Conservation (phyloP, 2,329 filamentous ascomycete genomes). For the Mycosphaerella sp. region DNA sequence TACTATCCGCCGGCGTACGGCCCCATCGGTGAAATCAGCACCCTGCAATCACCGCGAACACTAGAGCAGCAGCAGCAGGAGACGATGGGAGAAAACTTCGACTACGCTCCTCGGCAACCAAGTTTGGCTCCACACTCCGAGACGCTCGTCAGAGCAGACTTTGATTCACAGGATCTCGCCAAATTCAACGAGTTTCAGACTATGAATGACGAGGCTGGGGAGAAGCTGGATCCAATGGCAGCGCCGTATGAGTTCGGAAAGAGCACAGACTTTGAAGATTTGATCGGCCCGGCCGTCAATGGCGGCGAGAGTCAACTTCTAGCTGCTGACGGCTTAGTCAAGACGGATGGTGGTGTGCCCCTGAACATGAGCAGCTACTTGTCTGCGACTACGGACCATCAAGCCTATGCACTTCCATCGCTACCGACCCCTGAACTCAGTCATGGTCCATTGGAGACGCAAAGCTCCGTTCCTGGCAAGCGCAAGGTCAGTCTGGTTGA, state of each 20-base stretch:
- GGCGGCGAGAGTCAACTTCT: no score
- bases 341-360: not conserved
- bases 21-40: slow-evolving; percentile 2
- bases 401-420: no score
- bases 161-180: slow-evolving; percentile 10
- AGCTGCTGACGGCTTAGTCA: no score
- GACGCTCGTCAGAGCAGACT: slow-evolving; percentile 2
- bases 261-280: not conserved
- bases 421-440: no score
- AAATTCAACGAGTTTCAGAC: slow-evolving; percentile 8
- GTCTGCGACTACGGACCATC: not conserved
- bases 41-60: not conserved
- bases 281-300: not conserved
- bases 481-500: slow-evolving; percentile 14
- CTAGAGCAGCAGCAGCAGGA: not conserved
- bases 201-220: not conserved
- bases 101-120: not conserved
- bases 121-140: not conserved
- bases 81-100: not conserved
- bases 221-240: slow-evolving; percentile 8
- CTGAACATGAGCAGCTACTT: not conserved
- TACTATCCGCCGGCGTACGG: slow-evolving; percentile 17
- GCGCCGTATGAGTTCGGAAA: slow-evolving; percentile 13
- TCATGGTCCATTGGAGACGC: not conserved
- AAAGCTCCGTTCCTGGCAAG: slow-evolving; percentile 9